Evolutionary conservation across 345 rosid genomes (phyloP), one percentile per base, ranked within the genome.

Genomic region (Combretum micranthum): DNA sequence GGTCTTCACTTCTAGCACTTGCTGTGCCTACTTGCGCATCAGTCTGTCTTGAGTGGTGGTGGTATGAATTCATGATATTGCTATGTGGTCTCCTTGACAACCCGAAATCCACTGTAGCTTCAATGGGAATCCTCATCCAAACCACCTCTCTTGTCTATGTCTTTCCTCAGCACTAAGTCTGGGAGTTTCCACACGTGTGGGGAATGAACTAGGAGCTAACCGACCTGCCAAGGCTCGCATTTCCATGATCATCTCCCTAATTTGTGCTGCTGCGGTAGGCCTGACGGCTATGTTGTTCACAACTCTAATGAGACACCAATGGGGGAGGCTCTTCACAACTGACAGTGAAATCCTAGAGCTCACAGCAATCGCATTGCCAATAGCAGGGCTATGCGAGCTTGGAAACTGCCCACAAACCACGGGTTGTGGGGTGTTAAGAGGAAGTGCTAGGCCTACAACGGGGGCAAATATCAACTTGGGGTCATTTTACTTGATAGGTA

Each of bases 41-140:
- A 0, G 99, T 93, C 25, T 93, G 99, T 65, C 84, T 93, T 21
- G 99, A 93, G 57, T 93, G 99, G 97, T 93, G 99, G 99, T 93
- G 99, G 99, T 93, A 93, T 20, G 99, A 93, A 68, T 71, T 93
- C 62, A 93, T 89, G 97, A 93, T 93, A 77, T 60, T 93, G 72
- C 56, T 93, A 43, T 89, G 92, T 47, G 97, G 97, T 18, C 83
- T 93, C 43, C 80, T 93, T 44, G 69, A 53, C 4, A 85, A 87
- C 69, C 99, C 99, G 20, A 85, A 76, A 69, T 89, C 99, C 43
- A 83, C 96, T 45, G 74, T 93, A 53, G 85, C 99, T 59, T 93
- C 99, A 16, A 93, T 89, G 97, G 99, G 99, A 22, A 87, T 93
- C 50, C 80, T 93, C 20, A 89, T 93, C 55, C 99, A 93, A 65